Base-by-base conservation (phyloP, 176 grass and related monocot genomes). In the Puya raimondii region DNA sequence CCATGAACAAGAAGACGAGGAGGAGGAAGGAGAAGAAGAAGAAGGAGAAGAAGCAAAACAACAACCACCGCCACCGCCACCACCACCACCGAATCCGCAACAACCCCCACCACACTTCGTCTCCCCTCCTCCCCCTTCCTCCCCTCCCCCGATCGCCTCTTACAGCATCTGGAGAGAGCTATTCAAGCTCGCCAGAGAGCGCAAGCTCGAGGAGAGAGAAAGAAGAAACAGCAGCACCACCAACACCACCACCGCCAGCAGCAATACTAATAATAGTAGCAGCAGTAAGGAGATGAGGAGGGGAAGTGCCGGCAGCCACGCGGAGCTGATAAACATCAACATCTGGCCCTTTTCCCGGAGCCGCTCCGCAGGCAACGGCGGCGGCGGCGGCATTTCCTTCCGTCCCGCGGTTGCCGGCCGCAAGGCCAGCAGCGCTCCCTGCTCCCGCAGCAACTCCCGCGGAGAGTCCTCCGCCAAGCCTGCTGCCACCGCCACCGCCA, bases 311-410 rank as follows among this genome's bases (percentile, higher is more conserved):
- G 79, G 89, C 14, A 87, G 87, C 0, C 82, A 83, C 71, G 72
- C 89, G 14, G 89, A 99, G 84, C 89, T 99, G 10, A 87, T 87
- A 51, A 99, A 99, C 78, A 99, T 99, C 72, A 90, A 93, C 63
- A 85, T 99, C 1, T 99, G 94, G 94, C 94, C 94, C 1, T 99
- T 99, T 68, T 90, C 94, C 47, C 29, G 94, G 69, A 99, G 94
- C 82, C 89, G 94, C 27, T 99, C 94, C 11, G 94, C 94, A 7
- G 93, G 93, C 7, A 86, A 91, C 51, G 64, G 52, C 0, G 74
- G 74, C 0, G 74, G 74, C 49, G 63, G 56, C 47, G 23, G 33
- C 1, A 71, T 53, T 1, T 70, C 82, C 48, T 84, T 70, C 69
- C 42, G 29, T 6, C 70, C 25, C 16, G 20, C 73, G 68, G 17